Evolutionary conservation across 768 basidiomycete genomes (phyloP).

Genomic region (Suillus brevipes): DNA sequence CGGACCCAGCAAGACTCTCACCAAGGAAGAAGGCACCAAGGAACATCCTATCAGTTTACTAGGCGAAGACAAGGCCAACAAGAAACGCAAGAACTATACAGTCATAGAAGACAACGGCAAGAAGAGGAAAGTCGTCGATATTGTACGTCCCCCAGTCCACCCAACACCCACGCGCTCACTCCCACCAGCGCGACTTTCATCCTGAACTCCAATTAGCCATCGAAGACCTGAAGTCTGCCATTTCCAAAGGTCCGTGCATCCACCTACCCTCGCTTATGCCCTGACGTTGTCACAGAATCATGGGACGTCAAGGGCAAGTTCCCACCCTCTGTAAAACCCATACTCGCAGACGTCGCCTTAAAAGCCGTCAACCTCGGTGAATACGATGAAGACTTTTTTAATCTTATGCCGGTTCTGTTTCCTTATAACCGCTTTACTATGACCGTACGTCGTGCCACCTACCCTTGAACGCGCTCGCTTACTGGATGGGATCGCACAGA

Average conservation of each 20-base stretch:
- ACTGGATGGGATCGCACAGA: not conserved
- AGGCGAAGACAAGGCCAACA: constrained; percentile 40
- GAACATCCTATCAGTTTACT: constrained; percentile 52
- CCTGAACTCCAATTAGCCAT: constrained; percentile 64
- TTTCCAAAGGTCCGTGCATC: constrained; percentile 50
- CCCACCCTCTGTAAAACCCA: constrained; percentile 74
- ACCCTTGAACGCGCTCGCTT: not conserved
- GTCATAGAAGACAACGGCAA: constrained; percentile 58
- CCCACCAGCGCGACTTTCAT: constrained; percentile 61
- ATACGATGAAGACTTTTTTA: constrained; percentile 92
- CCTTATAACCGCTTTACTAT: constrained; percentile 97
- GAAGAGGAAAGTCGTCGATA: constrained; percentile 69
- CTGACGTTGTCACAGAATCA: constrained; percentile 47
- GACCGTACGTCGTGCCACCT: constrained; percentile 51
- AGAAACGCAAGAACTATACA: constrained; percentile 58
- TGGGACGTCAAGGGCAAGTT: constrained; percentile 90
- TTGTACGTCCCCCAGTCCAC: constrained; percentile 40
- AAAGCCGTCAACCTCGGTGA: constrained; percentile 82
- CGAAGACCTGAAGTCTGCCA: constrained; percentile 58
- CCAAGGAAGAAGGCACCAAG: constrained; percentile 43
- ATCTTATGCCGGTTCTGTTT: constrained; percentile 81
- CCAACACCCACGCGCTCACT: not conserved
- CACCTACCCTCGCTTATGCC: not conserved
- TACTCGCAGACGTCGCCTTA: constrained; percentile 68
- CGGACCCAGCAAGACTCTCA: constrained; percentile 17